phyloP scores from a whole-genome alignment of 139 green algal species.

The Micromonas commoda region DNA sequence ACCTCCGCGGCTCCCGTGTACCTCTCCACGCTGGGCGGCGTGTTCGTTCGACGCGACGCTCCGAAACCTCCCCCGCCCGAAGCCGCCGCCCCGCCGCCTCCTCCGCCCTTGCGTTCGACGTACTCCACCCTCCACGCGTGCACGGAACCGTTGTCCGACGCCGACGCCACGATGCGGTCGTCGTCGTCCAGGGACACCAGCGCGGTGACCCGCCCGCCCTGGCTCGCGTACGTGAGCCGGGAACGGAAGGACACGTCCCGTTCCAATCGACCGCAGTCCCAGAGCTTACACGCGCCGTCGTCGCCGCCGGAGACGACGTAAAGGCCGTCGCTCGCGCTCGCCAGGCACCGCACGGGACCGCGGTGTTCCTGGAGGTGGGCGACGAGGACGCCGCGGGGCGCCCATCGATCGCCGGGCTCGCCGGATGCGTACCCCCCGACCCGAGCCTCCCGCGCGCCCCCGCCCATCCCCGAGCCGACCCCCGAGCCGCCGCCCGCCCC shows the following conservation, averaged over 20 bases:
- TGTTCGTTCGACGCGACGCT: too few species aligned
- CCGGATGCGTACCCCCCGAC: neutral
- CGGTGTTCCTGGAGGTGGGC: slow-evolving; percentile 83
- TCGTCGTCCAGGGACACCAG: slow-evolving; percentile 40
- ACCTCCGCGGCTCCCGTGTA: neutral
- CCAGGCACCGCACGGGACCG: slow-evolving; percentile 61
- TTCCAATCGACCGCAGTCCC: slow-evolving; percentile 81
- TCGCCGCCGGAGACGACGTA: slow-evolving; percentile 71
- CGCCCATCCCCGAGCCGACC: too few species aligned
- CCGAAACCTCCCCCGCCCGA: too few species aligned
- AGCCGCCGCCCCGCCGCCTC: too few species aligned
- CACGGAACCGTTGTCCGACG: slow-evolving; percentile 55
- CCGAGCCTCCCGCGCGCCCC: too few species aligned
- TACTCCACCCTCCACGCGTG: slow-evolving; percentile 50
- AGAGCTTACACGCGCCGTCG: slow-evolving; percentile 69
- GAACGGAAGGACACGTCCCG: slow-evolving; percentile 76
- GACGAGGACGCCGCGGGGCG: slow-evolving; percentile 76
- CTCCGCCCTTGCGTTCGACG: neutral
- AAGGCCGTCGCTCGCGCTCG: slow-evolving; percentile 47
- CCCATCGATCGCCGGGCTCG: slow-evolving; percentile 46
- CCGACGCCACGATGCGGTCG: slow-evolving; percentile 55
- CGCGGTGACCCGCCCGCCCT: slow-evolving; percentile 35
- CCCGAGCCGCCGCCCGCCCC: too few species aligned
- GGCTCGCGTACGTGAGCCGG: slow-evolving; percentile 69
- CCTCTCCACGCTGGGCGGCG: too few species aligned